Evolutionary conservation across 139 green algal species (phyloP), one percentile per base, ranked within the genome.

Genomic region (Pleodorina starrii): DNA sequence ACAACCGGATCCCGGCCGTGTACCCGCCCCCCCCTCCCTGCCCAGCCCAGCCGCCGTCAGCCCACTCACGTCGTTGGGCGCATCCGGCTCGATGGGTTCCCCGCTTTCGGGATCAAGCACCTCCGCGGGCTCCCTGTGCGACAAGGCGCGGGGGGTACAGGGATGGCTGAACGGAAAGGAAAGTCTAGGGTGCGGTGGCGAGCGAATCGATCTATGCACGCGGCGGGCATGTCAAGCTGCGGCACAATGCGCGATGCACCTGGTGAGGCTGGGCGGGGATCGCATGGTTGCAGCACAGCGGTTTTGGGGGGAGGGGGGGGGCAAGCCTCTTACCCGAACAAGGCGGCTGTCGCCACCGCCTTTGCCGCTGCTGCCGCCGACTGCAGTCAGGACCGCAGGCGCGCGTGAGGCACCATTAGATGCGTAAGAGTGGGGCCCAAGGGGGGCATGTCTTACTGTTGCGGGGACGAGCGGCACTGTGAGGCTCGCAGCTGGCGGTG

Each of bases 81-180:
- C 68, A 25, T 96, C 93, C 21, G 91, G 85, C 3, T 95, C 93
- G 27, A 95, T 90, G 27, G 95, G 90, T 83, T 97, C 96, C 2
- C 95, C 96, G 38, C 94, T 97, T 50, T 97, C 96, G 35, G 94
- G 93, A 69, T 98, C 92, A 36, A 97, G 95, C 9, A 90, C 89
- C 2, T 93, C 86, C 40, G 96, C 93, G 40, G 93, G 85, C 25
- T 93, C 90, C 77, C 93, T 96, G 90, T 40, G 77, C 5, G 35
- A 46, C 16, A 9, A 80, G 19, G 69, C 32, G 35, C 16, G 69
- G 25, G 9, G 35, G 35, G 17, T 44, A 32, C 35, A 80, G 2
- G 21, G 73, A 16, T 51, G 73, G 38, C 21, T 14, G 54, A 66
- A 66, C 21, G 54, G 54, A 66, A 66, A 66, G 54, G 54, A 12